Percentiles rank a stretch among this genome's conserved stretches.
These are phyloP conservation scores for Russula dissimulans DNA, from an alignment of 768 basidiomycete genomes.

Conservation along the genomic window DNA sequence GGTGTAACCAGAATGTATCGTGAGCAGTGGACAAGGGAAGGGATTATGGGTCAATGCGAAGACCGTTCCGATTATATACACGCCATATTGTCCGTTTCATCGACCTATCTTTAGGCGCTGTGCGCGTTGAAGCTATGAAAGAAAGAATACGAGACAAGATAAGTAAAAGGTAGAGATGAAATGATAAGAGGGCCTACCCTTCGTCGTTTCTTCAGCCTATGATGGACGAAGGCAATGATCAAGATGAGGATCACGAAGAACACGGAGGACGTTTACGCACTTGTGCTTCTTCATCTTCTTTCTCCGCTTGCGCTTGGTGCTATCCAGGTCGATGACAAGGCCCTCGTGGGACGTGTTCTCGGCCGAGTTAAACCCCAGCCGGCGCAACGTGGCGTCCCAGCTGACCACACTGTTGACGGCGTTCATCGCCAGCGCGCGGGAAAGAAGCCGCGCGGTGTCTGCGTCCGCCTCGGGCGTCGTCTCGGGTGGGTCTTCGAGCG, in stretches of 20 bases:
- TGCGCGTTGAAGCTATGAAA: slow-evolving; percentile 12
- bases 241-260: slow-evolving; percentile 4
- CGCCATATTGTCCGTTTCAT: not conserved
- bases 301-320: slow-evolving; percentile 73
- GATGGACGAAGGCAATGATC: not conserved
- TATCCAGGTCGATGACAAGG: slow-evolving; percentile 65
- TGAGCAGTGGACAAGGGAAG: not conserved
- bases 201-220: slow-evolving; percentile 83
- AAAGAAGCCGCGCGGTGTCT: slow-evolving; percentile 72
- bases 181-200: slow-evolving; percentile 43
- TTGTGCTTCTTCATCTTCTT: slow-evolving; percentile 99
- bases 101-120: slow-evolving; percentile 19
- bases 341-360: slow-evolving; percentile 47
- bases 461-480: slow-evolving; percentile 63
- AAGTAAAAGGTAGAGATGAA: not conserved
- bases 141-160: not conserved
- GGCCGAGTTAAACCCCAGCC: slow-evolving; percentile 52
- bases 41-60: not conserved
- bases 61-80: not conserved
- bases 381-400: slow-evolving; percentile 62
- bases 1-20: not conserved
- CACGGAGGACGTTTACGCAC: slow-evolving; percentile 37
- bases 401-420: slow-evolving; percentile 49
- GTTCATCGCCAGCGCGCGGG: slow-evolving; percentile 60
- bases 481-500: slow-evolving; percentile 37